These are phyloP conservation scores for Daedaleopsis sinensis DNA, from an alignment of 768 basidiomycete species.

Conservation along the genomic window DNA sequence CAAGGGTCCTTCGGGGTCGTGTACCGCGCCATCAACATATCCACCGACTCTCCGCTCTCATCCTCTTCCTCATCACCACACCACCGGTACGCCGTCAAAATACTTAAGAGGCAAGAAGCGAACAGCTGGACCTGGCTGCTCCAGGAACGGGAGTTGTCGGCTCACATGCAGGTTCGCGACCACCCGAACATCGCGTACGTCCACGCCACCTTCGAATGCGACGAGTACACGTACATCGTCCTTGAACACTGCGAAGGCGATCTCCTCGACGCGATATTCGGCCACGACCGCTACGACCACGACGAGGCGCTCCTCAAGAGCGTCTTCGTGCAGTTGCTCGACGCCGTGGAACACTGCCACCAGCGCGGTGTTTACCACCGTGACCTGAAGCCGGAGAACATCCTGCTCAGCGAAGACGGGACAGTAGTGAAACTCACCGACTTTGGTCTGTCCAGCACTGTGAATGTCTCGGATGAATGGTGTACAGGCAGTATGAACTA, in stretches of 20 bases:
- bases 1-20: slow-evolving; percentile 33
- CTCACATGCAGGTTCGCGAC: slow-evolving; percentile 55
- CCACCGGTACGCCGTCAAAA: slow-evolving; percentile 30
- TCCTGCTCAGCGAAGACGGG: slow-evolving; percentile 45
- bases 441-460: slow-evolving; percentile 37
- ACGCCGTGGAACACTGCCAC: slow-evolving; percentile 56
- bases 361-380: slow-evolving; percentile 55
- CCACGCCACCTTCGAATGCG: slow-evolving; percentile 64
- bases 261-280: slow-evolving; percentile 49
- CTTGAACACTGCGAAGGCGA: slow-evolving; percentile 54
- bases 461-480: slow-evolving; percentile 22
- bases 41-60: neutral
- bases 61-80: slow-evolving; percentile 11
- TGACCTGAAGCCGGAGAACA: slow-evolving; percentile 60
- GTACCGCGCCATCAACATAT: slow-evolving; percentile 27
- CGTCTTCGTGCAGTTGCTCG: slow-evolving; percentile 58
- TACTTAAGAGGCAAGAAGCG: slow-evolving; percentile 24
- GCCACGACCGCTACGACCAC: slow-evolving; percentile 37
- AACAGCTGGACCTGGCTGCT: slow-evolving; percentile 12
- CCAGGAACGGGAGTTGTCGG: slow-evolving; percentile 60
- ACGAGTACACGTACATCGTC: slow-evolving; percentile 68
- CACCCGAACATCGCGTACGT: slow-evolving; percentile 73
- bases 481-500: slow-evolving; percentile 23
- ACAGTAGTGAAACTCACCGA: slow-evolving; percentile 47
- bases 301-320: slow-evolving; percentile 48